Evolutionary conservation across 192 early-diverging fungal genomes (phyloP), one percentile per base, ranked within the genome.

Genomic region (Pecoramyces ruminantium): DNA sequence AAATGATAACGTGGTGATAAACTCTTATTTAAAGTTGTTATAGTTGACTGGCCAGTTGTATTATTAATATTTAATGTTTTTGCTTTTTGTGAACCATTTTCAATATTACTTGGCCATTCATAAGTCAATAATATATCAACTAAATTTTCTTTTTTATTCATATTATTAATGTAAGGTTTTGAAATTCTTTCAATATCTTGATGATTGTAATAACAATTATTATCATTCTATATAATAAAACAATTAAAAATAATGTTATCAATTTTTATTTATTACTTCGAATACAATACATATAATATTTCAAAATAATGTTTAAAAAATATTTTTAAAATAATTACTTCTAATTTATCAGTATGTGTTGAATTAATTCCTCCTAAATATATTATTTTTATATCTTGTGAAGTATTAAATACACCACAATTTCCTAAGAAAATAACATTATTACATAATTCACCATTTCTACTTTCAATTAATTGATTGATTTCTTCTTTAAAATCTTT

Each of bases 1-100:
- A 98, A 95, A 83, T 97, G 96, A 84, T 98, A 98, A 28, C 95
- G 88, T 9, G 96, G 96, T 84, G 92, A 90, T 30, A 92, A 83
- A 2, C 83, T 82, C 9, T 84, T 79, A 0, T 85, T 88, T 1
- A 90, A 77, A 13, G 81, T 81, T 15, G 92, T 86, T 21, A 94
- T 85, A 0, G 80, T 81, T 78, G 38, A 78, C 80, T 84, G 27
- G 78, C 85, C 15, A 80, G 84, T 29, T 51, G 80, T 30, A 77
- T 79, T 28, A 82, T 51, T 67, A 34, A 83, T 81, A 38, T 78
- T 25, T 25, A 79, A n/a, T 13, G 79, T 78, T 28, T 51, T 21
- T 4, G 78, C 28, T 11, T 82, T 28, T n/a, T 27, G 58, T 25
- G 82, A 87, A 42, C 39, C 38, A 34, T 80, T 29, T 15, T 77